phyloP scores from a whole-genome alignment of 805 yeast species.

The Zygoascus biomembranicola region DNA sequence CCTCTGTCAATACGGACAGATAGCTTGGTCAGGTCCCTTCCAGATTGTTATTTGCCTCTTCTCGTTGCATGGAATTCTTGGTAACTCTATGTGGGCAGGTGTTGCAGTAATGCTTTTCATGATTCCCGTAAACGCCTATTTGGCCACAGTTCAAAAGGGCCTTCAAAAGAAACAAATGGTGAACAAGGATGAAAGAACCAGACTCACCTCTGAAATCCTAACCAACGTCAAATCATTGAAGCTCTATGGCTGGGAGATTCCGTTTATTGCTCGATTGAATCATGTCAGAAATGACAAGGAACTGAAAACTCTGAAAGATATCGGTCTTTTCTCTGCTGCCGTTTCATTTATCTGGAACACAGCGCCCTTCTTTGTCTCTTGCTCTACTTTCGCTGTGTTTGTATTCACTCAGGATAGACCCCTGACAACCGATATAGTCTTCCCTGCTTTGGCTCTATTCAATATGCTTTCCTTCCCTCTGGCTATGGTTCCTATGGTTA shows the following conservation, averaged over 20 bases:
- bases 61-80: constrained; percentile 66
- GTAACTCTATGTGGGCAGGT: constrained; percentile 89
- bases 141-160: constrained; percentile 31
- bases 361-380: constrained; percentile 87
- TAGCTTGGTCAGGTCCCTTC: constrained; percentile 90
- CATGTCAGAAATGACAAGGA: constrained; percentile 47
- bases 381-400: constrained; percentile 84
- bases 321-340: constrained; percentile 73
- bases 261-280: constrained; percentile 50
- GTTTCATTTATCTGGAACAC: constrained; percentile 78
- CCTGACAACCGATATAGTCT: constrained; percentile 81
- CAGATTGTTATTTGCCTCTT: constrained; percentile 72
- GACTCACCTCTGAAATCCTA: constrained; percentile 78
- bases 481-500: constrained; percentile 84
- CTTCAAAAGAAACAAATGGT: constrained; percentile 83
- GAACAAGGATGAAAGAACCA: constrained; percentile 67
- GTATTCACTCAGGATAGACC: constrained; percentile 55
- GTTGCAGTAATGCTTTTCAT: constrained; percentile 60
- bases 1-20: constrained; percentile 65
- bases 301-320: constrained; percentile 67
- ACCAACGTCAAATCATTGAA: constrained; percentile 84
- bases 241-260: constrained; percentile 81
- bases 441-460: constrained; percentile 52
- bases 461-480: constrained; percentile 86
- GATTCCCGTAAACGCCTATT: constrained; percentile 69